Evolutionary conservation across 257 asterid species (phyloP).

Genomic region (Nemophila menziesii): DNA sequence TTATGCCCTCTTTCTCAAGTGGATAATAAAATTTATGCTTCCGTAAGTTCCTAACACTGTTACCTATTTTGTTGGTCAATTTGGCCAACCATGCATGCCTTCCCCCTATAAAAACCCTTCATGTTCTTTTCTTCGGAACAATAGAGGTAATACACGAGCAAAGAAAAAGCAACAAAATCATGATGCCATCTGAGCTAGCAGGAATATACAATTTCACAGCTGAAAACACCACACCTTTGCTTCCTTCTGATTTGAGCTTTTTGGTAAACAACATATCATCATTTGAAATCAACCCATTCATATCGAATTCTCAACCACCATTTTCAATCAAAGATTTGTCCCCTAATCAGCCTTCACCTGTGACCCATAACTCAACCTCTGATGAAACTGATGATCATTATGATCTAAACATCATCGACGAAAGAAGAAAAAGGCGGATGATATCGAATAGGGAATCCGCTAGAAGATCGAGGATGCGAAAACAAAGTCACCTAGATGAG

Average conservation of each 20-base stretch:
- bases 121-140: too few species aligned
- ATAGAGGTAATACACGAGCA: slow-evolving; percentile 23
- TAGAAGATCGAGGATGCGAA: slow-evolving; percentile 84
- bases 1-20: slow-evolving; percentile 17
- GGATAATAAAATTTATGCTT: slow-evolving; percentile 23
- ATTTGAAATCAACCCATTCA: too few species aligned
- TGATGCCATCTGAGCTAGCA: slow-evolving; percentile 33
- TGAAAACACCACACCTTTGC: neutral
- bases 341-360: slow-evolving; percentile 18
- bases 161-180: slow-evolving; percentile 12
- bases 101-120: slow-evolving; percentile 50
- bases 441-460: slow-evolving; percentile 87
- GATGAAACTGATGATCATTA: slow-evolving; percentile 66
- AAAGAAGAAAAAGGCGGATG: slow-evolving; percentile 76
- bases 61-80: slow-evolving; percentile 13
- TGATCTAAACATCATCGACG: slow-evolving; percentile 30
- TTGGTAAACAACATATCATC: neutral
- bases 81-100: slow-evolving; percentile 20
- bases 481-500: slow-evolving; percentile 85
- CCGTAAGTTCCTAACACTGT: slow-evolving; percentile 35
- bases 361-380: slow-evolving; percentile 49
- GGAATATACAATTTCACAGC: neutral
- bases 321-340: slow-evolving; percentile 23
- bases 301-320: slow-evolving; percentile 16
- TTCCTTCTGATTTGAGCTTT: neutral